Base-by-base conservation (phyloP, 2,329 filamentous ascomycete species). In the Graphilbum fragrans region DNA sequence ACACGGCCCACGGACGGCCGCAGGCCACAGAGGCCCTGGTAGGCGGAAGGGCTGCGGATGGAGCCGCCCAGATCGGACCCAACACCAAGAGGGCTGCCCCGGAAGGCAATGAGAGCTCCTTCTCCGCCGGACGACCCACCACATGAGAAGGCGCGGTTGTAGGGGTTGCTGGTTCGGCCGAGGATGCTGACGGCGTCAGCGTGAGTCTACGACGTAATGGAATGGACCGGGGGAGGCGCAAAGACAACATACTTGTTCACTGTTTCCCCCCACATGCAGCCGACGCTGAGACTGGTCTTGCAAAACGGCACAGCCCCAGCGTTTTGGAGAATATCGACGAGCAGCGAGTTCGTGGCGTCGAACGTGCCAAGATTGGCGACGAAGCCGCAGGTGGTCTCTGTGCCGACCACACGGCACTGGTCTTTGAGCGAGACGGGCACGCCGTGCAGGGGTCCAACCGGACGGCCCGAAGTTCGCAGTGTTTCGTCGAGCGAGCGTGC, bases 391-490 rank as follows among this genome's bases (percentile, higher is more conserved):
- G 47, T 49, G 1, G 50, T 67, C 36, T 67, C 62, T 1, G 64
- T 58, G 5, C 59, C 59, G 46, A 61, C 61, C 11, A 67, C 54
- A 38, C 65, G 62, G 45, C 69, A 66, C 44, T 65, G 63, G 48
- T 69, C 66, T 45, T 69, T 70, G 25, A 69, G 48, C 37, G 63
- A 67, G 14, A 69, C 49, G 0, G 73, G 74, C 2, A 78, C 53
- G 19, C 60, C 61, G 41, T 62, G 59, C 2, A 64, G 51, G 12
- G 61, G 58, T 0, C 60, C 61, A n/a, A 58, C 29, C 3, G 57
- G 50, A 23, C 50, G 54, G 35, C 49, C 49, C 39, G 57, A 47
- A 16, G 47, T 45, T 17, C 45, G 43, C 10, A 58, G 50, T 37
- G 56, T 54, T 10, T 47, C 43, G 46, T 63, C 60, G 17, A 63